These are phyloP conservation scores for Pichia gijzeniarum DNA, from an alignment of 805 yeast species.

Conservation along the genomic window DNA sequence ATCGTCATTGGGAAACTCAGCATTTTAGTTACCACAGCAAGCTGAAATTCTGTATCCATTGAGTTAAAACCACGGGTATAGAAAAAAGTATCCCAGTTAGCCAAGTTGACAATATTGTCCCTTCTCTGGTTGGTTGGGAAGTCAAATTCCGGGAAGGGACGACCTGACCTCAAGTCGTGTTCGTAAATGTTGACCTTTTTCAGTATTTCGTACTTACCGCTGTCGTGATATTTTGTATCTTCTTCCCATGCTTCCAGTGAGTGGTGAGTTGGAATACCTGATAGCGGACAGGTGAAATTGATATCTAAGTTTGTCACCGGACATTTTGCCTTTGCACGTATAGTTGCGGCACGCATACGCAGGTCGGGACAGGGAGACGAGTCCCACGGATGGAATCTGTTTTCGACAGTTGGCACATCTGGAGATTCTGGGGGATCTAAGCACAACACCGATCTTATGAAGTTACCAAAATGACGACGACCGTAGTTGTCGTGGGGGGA, in stretches of 20 bases:
- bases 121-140: constrained; percentile 76
- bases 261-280: constrained; percentile 97
- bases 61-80: constrained; percentile 90
- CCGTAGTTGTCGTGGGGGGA: constrained; percentile 1
- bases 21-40: constrained; percentile 93
- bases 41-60: constrained; percentile 94
- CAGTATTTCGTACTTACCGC: constrained; percentile 63
- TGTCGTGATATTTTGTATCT: constrained; percentile 65
- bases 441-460: constrained; percentile 33
- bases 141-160: constrained; percentile 92
- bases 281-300: constrained; percentile 80
- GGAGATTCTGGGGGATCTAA: constrained; percentile 59
- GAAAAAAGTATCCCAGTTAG: constrained; percentile 88
- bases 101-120: constrained; percentile 70
- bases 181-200: constrained; percentile 88
- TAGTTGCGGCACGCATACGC: constrained; percentile 86
- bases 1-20: constrained; percentile 89
- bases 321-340: constrained; percentile 80
- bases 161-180: constrained; percentile 89
- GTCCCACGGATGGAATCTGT: constrained; percentile 85
- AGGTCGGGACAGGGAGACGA: constrained; percentile 83
- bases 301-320: constrained; percentile 83
- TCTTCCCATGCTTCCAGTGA: constrained; percentile 82
- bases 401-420: constrained; percentile 62
- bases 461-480: constrained; percentile 26